A percentile compares a stretch with the other conserved stretches of the same genome.
phyloP scores from a whole-genome alignment of 2,329 filamentous ascomycete genomes.

The Botryotinia calthae region DNA sequence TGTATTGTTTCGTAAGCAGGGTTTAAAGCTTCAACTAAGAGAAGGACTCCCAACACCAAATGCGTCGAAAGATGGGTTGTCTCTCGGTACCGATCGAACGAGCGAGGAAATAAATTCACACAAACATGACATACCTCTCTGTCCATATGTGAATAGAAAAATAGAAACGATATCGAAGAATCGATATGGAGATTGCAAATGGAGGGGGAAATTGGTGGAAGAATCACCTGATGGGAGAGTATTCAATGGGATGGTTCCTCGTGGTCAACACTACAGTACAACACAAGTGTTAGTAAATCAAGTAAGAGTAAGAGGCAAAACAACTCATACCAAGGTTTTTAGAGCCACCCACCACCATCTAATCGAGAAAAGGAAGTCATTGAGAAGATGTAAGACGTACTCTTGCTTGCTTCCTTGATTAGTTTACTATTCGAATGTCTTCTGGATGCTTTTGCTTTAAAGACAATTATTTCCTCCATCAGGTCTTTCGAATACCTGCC shows the following conservation, averaged over 20 bases:
- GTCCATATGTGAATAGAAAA: not conserved
- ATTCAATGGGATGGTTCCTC: not conserved
- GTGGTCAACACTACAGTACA: not conserved
- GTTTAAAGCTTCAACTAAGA: not conserved
- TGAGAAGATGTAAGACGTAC: conserved; percentile 2
- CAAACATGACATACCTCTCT: not conserved
- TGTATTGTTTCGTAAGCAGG: not conserved
- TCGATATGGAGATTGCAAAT: not conserved
- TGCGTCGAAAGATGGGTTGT: not conserved
- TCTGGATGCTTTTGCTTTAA: not conserved
- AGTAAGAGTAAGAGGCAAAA: not conserved
- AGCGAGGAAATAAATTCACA: not conserved
- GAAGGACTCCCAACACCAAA: not conserved
- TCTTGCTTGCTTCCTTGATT: not conserved
- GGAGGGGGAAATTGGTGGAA: not conserved
- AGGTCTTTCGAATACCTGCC: not conserved
- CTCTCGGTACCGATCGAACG: not conserved
- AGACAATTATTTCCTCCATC: not conserved
- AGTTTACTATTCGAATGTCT: not conserved
- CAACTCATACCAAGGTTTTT: not conserved
- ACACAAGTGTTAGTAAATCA: not conserved
- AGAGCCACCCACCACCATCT: not conserved
- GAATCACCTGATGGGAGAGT: not conserved
- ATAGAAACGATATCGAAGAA: not conserved
- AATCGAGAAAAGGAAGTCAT: not conserved